Percentiles rank a stretch among this genome's conserved stretches.
phyloP scores from a whole-genome alignment of 1,139 yeast species.

The Pichia sp. region DNA sequence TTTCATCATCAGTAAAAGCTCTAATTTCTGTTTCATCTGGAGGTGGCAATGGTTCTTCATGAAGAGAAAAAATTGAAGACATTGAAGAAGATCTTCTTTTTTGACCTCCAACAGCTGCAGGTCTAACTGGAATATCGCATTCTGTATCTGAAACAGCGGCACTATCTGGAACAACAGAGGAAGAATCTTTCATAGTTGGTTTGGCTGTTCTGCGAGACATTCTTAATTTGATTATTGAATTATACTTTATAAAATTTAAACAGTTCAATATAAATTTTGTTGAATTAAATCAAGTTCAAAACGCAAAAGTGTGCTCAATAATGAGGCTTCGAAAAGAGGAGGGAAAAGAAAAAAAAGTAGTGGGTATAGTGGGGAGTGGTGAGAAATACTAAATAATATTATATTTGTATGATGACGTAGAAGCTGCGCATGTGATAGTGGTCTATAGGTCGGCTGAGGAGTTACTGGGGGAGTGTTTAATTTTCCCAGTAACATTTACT shows the following conservation, averaged over 20 bases:
- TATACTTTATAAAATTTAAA: background rate
- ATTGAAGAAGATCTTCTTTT: constrained; percentile 28
- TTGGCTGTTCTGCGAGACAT: background rate
- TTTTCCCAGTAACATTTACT: too few species aligned
- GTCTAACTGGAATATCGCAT: constrained; percentile 1
- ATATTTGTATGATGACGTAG: too few species aligned
- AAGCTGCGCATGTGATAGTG: too few species aligned
- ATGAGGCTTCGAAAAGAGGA: too few species aligned
- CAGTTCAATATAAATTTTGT: too few species aligned
- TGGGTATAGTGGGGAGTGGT: too few species aligned
- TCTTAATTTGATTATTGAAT: background rate
- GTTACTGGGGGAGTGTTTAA: too few species aligned
- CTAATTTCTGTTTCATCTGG: constrained; percentile 67
- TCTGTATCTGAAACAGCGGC: constrained; percentile 19
- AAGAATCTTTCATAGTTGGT: constrained; percentile 10
- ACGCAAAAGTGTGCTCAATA: too few species aligned
- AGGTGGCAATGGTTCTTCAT: constrained; percentile 29
- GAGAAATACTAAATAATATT: too few species aligned
- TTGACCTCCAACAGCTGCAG: background rate
- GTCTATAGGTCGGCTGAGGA: too few species aligned
- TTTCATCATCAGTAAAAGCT: constrained; percentile 69
- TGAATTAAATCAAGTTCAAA: too few species aligned
- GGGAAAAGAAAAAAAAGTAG: too few species aligned
- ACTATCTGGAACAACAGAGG: background rate
- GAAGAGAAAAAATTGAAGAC: constrained; percentile 28